Evolutionary conservation across 1,139 yeast species (phyloP).

Genomic region (Nakaseomyces bracarensis): DNA sequence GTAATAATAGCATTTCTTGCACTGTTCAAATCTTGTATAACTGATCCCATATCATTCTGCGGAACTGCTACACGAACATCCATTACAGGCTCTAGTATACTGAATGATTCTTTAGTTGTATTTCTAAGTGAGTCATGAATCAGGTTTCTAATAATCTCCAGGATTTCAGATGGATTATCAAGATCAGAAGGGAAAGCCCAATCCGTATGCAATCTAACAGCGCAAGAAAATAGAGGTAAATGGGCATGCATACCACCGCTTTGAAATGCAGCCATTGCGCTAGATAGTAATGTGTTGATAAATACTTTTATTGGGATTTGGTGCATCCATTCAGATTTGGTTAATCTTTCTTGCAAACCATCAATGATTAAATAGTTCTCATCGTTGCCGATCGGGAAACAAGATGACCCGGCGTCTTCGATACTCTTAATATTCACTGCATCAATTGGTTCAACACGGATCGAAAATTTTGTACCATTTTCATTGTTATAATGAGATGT

Average conservation of each 20-base stretch:
- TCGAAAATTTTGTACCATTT: slow-evolving; percentile 37
- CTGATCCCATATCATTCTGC: slow-evolving; percentile 71
- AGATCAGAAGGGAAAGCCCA: slow-evolving; percentile 27
- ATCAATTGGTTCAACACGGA: slow-evolving; percentile 32
- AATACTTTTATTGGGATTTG: slow-evolving; percentile 42
- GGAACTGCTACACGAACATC: slow-evolving; percentile 57
- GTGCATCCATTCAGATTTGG: slow-evolving; percentile 40
- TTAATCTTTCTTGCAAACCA: slow-evolving; percentile 4
- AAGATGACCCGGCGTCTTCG: slow-evolving; percentile 34
- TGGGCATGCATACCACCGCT: slow-evolving; percentile 60
- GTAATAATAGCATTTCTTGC: slow-evolving; percentile 62
- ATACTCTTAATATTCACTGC: slow-evolving; percentile 32
- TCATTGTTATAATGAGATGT: slow-evolving; percentile 21
- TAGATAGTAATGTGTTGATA: slow-evolving; percentile 47
- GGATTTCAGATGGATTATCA: slow-evolving; percentile 20
- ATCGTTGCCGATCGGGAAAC: slow-evolving; percentile 35
- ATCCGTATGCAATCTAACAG: slow-evolving; percentile 21
- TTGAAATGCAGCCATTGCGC: slow-evolving; percentile 64
- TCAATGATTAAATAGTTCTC: slow-evolving; percentile 32
- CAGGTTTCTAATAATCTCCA: slow-evolving; percentile 19
- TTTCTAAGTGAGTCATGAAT: slow-evolving; percentile 13
- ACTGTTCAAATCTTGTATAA: slow-evolving; percentile 70
- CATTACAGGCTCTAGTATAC: slow-evolving; percentile 84
- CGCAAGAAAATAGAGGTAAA: slow-evolving; percentile 29
- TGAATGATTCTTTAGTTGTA: slow-evolving; percentile 31